These are phyloP conservation scores for Mrakia blollopis DNA, from an alignment of 768 basidiomycete genomes.

Conservation along the genomic window DNA sequence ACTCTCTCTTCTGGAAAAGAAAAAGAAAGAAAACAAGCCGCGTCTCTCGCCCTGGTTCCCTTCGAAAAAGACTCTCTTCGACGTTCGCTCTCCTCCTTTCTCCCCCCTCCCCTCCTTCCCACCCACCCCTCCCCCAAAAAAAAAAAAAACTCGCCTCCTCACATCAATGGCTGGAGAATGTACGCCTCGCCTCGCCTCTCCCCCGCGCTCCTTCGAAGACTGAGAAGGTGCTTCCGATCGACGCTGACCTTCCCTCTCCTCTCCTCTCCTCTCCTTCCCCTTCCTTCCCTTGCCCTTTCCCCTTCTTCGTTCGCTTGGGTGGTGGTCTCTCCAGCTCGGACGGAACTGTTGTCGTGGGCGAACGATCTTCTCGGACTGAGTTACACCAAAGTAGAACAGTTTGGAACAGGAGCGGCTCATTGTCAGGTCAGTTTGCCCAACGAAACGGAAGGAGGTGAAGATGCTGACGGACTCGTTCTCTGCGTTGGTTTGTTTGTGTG, in stretches of 20 bases:
- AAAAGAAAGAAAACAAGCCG: neutral
- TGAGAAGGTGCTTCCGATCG: neutral
- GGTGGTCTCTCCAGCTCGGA: slow-evolving; percentile 19
- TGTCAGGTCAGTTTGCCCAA: slow-evolving; percentile 56
- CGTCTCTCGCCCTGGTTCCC: neutral
- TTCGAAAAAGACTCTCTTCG: neutral
- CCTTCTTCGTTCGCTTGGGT: too few species aligned
- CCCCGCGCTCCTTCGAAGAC: too few species aligned
- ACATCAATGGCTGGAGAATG: slow-evolving; percentile 32
- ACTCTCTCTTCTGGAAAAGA: too few species aligned
- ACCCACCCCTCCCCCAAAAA: neutral
- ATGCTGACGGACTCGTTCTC: neutral
- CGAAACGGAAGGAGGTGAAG: neutral
- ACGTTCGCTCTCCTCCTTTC: neutral
- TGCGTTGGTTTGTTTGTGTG: neutral
- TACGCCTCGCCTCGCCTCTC: neutral
- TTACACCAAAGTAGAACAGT: slow-evolving; percentile 67
- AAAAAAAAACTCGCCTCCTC: too few species aligned
- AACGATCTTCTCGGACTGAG: slow-evolving; percentile 87
- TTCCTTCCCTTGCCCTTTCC: neutral
- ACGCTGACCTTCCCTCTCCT: neutral
- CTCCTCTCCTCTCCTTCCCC: neutral
- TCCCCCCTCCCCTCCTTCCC: neutral
- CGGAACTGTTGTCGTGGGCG: slow-evolving; percentile 85
- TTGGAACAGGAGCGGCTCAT: slow-evolving; percentile 85